Percentiles rank a stretch among this genome's conserved stretches.
Evolutionary conservation across 176 grass and related monocot species (phyloP).

Genomic region (Aegilops tauschii): DNA sequence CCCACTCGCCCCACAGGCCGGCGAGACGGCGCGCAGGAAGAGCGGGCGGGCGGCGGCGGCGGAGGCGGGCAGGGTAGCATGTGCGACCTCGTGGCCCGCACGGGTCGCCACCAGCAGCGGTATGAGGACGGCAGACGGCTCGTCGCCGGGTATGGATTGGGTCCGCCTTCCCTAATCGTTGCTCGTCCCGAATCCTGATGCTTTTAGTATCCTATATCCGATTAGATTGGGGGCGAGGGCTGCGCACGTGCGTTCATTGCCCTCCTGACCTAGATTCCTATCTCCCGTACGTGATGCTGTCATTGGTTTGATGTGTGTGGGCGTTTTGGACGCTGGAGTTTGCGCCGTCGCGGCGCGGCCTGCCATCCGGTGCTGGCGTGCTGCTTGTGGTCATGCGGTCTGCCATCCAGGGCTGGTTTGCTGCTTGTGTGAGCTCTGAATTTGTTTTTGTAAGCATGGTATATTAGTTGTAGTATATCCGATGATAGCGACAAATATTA

Average conservation of each 20-base stretch:
- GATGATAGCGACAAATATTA: slow-evolving; percentile 32
- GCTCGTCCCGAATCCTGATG: neutral
- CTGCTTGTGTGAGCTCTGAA: neutral
- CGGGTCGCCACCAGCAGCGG: slow-evolving; percentile 97
- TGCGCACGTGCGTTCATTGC: neutral
- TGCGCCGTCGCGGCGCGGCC: neutral
- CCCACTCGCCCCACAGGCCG: neutral
- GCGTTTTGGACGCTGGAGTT: neutral
- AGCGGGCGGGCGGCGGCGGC: slow-evolving; percentile 9
- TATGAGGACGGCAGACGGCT: slow-evolving; percentile 85
- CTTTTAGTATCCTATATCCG: neutral
- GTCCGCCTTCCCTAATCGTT: neutral
- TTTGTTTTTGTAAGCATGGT: neutral
- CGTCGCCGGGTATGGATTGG: slow-evolving; percentile 63
- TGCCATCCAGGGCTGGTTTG: neutral
- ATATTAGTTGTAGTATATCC: neutral
- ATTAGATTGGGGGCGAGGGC: slow-evolving; percentile 31
- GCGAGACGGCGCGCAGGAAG: slow-evolving; percentile 24
- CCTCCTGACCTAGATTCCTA: slow-evolving; percentile 24
- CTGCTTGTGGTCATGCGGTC: neutral
- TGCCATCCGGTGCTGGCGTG: neutral
- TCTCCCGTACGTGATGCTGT: neutral
- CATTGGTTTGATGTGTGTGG: neutral
- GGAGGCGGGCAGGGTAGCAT: slow-evolving; percentile 28
- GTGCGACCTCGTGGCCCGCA: slow-evolving; percentile 98